These are phyloP conservation scores for Bombardia bombarda DNA, from an alignment of 495 filamentous ascomycete species.

Conservation along the genomic window DNA sequence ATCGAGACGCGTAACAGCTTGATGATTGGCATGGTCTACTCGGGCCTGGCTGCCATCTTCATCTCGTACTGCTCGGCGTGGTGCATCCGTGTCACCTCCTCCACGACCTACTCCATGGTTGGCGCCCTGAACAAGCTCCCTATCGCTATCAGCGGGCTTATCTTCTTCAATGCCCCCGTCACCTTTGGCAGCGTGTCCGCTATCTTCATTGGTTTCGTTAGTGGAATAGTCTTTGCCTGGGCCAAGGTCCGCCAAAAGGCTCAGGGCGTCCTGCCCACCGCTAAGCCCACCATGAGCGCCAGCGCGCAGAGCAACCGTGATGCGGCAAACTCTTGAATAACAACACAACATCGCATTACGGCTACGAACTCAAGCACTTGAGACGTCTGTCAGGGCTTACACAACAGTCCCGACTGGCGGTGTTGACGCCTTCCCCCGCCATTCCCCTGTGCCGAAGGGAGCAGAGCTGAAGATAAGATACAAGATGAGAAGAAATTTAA, in stretches of 20 bases:
- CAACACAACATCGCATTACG: not conserved
- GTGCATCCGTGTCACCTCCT: conserved; percentile 95
- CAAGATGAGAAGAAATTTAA: too few species aligned
- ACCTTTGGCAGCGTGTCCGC: conserved; percentile 89
- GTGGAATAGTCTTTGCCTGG: conserved; percentile 85
- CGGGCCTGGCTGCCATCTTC: conserved; percentile 87
- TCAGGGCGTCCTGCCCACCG: conserved; percentile 56
- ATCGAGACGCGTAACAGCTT: conserved; percentile 62
- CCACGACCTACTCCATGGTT: conserved; percentile 97
- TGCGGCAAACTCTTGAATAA: conserved; percentile 42
- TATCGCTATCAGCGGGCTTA: conserved; percentile 77
- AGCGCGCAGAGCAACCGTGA: conserved; percentile 90
- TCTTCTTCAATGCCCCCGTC: conserved; percentile 92
- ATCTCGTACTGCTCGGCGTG: conserved; percentile 98
- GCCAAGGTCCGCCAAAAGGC: conserved; percentile 79
- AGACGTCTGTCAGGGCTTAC: not conserved
- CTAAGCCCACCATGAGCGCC: conserved; percentile 69
- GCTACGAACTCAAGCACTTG: not conserved
- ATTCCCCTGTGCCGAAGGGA: too few species aligned
- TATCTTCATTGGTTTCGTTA: conserved; percentile 82
- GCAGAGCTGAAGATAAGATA: too few species aligned
- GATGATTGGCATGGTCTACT: conserved; percentile 85
- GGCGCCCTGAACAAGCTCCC: conserved; percentile 97
- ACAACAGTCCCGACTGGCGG: too few species aligned
- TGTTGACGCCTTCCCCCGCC: too few species aligned